These are phyloP conservation scores for Graphium sp. DNA, from an alignment of 2,329 filamentous ascomycete genomes.

Conservation along the genomic window DNA sequence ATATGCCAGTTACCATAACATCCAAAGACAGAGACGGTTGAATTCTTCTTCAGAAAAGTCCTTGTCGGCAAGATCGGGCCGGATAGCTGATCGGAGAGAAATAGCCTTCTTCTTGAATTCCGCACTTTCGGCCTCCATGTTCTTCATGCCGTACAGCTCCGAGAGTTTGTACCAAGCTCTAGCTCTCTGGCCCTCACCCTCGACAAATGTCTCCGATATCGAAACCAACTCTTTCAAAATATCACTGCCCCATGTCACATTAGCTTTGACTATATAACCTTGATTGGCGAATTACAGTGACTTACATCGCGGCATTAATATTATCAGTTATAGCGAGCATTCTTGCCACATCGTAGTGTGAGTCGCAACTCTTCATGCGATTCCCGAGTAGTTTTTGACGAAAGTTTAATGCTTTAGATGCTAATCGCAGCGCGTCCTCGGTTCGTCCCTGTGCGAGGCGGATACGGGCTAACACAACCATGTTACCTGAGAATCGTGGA, in stretches of 20 bases:
- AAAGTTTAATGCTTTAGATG: slow-evolving; percentile 10
- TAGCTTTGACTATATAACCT: slow-evolving; percentile 4
- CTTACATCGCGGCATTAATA: slow-evolving; percentile 9
- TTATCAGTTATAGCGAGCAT: slow-evolving; percentile 7
- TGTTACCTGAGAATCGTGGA: slow-evolving; percentile 11
- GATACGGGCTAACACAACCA: slow-evolving; percentile 12
- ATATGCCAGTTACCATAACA: slow-evolving; percentile 11
- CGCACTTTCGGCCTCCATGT: background rate
- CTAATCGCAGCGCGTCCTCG: slow-evolving; percentile 8
- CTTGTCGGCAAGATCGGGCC: slow-evolving; percentile 6
- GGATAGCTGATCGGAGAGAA: slow-evolving; percentile 5
- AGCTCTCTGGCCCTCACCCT: slow-evolving; percentile 10
- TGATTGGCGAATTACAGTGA: too few relatives aligned
- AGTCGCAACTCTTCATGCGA: slow-evolving; percentile 10
- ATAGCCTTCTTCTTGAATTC: slow-evolving; percentile 5
- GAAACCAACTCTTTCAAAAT: slow-evolving; percentile 9
- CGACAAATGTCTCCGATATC: slow-evolving; percentile 9
- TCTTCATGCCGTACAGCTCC: slow-evolving; percentile 4
- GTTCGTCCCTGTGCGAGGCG: slow-evolving; percentile 8
- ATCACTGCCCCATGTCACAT: slow-evolving; percentile 4
- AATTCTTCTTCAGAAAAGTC: slow-evolving; percentile 9
- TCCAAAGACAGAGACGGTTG: slow-evolving; percentile 8
- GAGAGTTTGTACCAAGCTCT: slow-evolving; percentile 10
- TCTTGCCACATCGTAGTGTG: slow-evolving; percentile 9
- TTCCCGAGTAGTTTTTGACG: slow-evolving; percentile 9